Evolutionary conservation across 75 land plant species (phyloP).

Genomic region (Pinus albicaulis): DNA sequence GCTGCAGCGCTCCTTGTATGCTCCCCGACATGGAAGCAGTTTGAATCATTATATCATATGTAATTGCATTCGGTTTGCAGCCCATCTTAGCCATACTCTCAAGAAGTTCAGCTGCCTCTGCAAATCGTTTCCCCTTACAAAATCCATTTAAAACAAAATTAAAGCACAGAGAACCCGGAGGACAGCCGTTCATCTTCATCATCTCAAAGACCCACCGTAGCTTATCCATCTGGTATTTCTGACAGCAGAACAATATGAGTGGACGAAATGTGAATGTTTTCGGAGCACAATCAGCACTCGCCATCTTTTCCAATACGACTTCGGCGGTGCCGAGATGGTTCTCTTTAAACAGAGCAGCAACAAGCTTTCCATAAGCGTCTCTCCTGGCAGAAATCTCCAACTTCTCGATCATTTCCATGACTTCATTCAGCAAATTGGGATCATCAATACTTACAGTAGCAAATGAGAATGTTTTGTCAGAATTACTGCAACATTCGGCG

Average conservation of each 20-base stretch:
- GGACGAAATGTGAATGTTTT: background rate
- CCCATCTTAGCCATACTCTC: background rate
- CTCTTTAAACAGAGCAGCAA: background rate
- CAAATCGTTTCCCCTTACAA: background rate
- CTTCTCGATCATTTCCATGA: background rate
- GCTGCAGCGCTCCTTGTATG: background rate
- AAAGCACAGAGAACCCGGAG: background rate
- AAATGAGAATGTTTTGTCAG: too few species aligned
- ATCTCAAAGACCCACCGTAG: background rate
- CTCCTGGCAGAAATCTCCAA: background rate
- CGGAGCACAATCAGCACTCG: background rate
- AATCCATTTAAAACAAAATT: background rate
- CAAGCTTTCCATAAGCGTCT: background rate
- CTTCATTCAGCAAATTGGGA: background rate
- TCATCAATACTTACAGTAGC: background rate
- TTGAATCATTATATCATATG: conserved; percentile 1
- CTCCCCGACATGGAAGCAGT: background rate
- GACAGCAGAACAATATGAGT: background rate
- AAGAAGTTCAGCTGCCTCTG: background rate
- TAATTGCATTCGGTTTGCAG: background rate
- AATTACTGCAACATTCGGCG: too few species aligned
- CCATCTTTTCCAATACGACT: background rate
- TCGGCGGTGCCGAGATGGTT: background rate
- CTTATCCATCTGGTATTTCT: conserved; percentile 4
- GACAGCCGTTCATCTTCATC: background rate